Evolutionary conservation across 345 rosid species (phyloP), one percentile per base, ranked within the genome.

Genomic region (Sisymbrium altissimum): DNA sequence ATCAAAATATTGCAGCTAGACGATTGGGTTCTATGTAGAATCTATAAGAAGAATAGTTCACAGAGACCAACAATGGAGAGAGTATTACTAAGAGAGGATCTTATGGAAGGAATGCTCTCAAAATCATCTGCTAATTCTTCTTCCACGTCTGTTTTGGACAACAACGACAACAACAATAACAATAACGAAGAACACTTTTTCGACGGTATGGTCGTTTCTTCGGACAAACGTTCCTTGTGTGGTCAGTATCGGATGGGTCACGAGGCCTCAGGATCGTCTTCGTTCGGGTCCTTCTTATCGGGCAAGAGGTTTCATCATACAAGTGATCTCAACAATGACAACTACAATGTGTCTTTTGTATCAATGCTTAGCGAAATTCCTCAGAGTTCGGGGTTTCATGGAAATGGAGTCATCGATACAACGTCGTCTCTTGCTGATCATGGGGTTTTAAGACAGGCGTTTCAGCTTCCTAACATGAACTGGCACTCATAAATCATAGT

Each of bases 21-120:
- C 70, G 90, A 88, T 70, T 86, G 93, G 93, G 90, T 88, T 68
- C 71, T 86, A 53, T 88, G 93, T 74, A 87, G 93, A 69, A 88
- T 88, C 72, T 88, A 86, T 75, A 88, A 88, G 81, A 88, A 86
- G 66, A 82, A 82, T 55, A 82, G 66, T 66, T 76, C 86, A 9
- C 89, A 88, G 38, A 83, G 93, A 73, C 83, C 84, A 10, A 72
- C 82, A 55, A 86, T 84, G 77, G 70, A 73, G 36, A 76, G 85
- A 59, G 81, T 81, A 18, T 70, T 76, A 63, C 58, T 76, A 9
- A 58, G 73, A 62, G 82, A 82, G 33, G 82, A 81, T 23, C 44
- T 81, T 17, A 74, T 79, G 65, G 90, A 86, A 44, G 87, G 81
- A n/a, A 72, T 88, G 80, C 46, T 81, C 23, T 79, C 79, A 46